A percentile compares a stretch with the other conserved stretches of the same genome.
Conservation (phyloP, 495 filamentous ascomycete species). For the Xylaria venustula region DNA sequence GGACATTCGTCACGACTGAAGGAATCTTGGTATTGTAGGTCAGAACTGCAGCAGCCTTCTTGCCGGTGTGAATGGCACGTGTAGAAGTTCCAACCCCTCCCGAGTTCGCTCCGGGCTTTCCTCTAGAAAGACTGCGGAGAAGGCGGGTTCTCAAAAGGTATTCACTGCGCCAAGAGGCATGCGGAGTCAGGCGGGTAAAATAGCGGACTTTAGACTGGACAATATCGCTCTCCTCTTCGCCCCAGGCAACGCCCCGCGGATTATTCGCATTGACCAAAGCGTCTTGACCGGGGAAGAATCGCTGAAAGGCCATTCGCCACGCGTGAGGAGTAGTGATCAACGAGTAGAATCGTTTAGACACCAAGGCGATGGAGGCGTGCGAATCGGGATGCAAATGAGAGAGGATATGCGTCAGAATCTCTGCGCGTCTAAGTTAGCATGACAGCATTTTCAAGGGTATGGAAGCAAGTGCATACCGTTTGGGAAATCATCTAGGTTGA, state of each 20-base stretch:
- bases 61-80: slow-evolving; percentile 51
- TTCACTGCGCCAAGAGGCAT: slow-evolving; percentile 89
- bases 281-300: slow-evolving; percentile 78
- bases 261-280: slow-evolving; percentile 34
- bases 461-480: slow-evolving; percentile 61
- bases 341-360: slow-evolving; percentile 79
- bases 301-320: slow-evolving; percentile 85
- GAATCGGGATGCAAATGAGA: slow-evolving; percentile 83
- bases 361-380: slow-evolving; percentile 71
- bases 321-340: slow-evolving; percentile 86
- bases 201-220: slow-evolving; percentile 61
- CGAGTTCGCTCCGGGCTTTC: slow-evolving; percentile 54
- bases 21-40: slow-evolving; percentile 81
- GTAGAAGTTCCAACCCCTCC: slow-evolving; percentile 37
- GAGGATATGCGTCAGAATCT: slow-evolving; percentile 88
- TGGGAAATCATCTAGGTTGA: slow-evolving; percentile 66
- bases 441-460: slow-evolving; percentile 14
- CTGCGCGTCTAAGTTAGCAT: slow-evolving; percentile 42
- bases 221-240: slow-evolving; percentile 51
- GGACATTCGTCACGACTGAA: slow-evolving; percentile 70
- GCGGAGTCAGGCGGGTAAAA: slow-evolving; percentile 74
- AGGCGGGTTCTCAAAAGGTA: slow-evolving; percentile 86
- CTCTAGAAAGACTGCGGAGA: slow-evolving; percentile 72
- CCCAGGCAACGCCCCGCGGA: slow-evolving; percentile 35
- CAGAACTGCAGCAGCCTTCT: slow-evolving; percentile 54